phyloP scores from a whole-genome alignment of 148 eudicot species.

The Rhododendron molle region DNA sequence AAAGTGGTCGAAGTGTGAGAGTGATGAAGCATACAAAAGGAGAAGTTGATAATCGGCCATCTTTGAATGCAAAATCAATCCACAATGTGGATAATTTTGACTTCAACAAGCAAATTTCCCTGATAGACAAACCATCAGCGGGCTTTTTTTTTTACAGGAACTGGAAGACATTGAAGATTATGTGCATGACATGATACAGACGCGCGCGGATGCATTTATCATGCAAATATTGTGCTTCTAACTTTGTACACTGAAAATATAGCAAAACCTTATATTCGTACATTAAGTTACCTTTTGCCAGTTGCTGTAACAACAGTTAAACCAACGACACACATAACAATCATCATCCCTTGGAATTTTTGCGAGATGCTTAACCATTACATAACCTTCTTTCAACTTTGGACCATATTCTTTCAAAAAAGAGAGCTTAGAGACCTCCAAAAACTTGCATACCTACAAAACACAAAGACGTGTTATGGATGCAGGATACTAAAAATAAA shows the following conservation, averaged over 20 bases:
- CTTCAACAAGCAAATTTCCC: not conserved
- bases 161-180: not conserved
- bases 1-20: not conserved
- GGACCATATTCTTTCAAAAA: constrained; percentile 94
- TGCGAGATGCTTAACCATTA: constrained; percentile 89
- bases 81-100: not conserved
- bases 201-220: not conserved
- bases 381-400: constrained; percentile 86
- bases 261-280: not conserved
- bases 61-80: not conserved
- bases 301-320: constrained; percentile 77
- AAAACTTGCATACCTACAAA: constrained; percentile 82
- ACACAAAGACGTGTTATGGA: not conserved
- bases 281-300: constrained; percentile 87
- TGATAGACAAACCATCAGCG: not conserved
- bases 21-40: not conserved
- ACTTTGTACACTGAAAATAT: not conserved
- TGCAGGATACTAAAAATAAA: not conserved
- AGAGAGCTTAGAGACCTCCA: constrained; percentile 88
- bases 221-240: not conserved
- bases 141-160: not conserved
- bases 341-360: constrained; percentile 56
- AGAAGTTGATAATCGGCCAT: not conserved
- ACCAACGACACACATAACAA: constrained; percentile 63
- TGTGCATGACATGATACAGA: not conserved